Evolutionary conservation across 306 rosid species (phyloP).

Genomic region (Acacia confusa): DNA sequence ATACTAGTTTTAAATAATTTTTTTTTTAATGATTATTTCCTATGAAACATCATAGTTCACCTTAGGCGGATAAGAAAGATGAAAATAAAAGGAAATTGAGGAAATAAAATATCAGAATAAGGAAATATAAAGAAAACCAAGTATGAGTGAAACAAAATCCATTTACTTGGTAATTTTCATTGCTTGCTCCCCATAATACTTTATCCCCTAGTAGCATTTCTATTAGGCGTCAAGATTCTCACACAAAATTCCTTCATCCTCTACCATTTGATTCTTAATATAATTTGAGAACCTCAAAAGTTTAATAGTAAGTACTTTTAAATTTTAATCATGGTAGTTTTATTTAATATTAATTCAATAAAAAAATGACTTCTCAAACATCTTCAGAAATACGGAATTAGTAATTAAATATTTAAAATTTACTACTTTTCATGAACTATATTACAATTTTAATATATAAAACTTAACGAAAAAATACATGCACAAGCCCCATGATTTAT

Average conservation of each 20-base stretch:
- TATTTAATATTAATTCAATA: not conserved
- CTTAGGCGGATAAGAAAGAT: not conserved
- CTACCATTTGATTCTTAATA: not conserved
- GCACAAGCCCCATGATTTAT: not conserved
- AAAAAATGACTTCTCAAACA: not conserved
- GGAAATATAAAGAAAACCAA: not conserved
- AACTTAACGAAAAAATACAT: not conserved
- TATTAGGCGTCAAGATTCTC: not conserved
- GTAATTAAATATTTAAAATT: not conserved
- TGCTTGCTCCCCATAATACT: not conserved
- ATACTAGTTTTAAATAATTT: not conserved
- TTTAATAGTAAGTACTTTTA: not conserved
- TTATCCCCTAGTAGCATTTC: not conserved
- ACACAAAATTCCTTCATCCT: not conserved
- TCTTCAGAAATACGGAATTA: not conserved
- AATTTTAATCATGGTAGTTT: not conserved
- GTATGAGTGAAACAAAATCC: not conserved
- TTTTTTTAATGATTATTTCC: not conserved
- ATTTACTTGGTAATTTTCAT: not conserved
- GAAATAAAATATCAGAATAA: not conserved
- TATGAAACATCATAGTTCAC: not conserved
- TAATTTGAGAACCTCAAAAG: not conserved
- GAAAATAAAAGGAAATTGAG: not conserved
- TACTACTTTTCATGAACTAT: not conserved
- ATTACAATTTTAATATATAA: not conserved